These are phyloP conservation scores for Petrea volubilis DNA, from an alignment of 257 asterid species.

Conservation along the genomic window DNA sequence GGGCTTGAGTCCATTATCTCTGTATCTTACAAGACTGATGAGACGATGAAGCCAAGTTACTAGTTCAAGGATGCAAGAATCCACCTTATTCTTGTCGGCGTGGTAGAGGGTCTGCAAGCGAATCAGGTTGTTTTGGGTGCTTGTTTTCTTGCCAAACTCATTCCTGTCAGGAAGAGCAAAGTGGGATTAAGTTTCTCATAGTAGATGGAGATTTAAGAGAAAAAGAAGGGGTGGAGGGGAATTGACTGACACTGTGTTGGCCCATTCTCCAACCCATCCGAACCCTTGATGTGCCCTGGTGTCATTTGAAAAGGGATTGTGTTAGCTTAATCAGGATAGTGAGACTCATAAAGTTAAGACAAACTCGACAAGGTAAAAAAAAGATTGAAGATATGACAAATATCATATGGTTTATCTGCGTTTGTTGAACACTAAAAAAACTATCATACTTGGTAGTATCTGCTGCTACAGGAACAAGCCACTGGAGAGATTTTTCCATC, in stretches of 20 bases:
- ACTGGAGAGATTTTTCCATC: constrained; percentile 90
- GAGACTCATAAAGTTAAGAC: not conserved
- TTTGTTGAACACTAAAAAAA: constrained; percentile 1
- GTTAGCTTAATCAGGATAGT: constrained; percentile 26
- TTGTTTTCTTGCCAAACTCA: constrained; percentile 72
- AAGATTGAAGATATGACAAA: not conserved
- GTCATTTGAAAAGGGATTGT: constrained; percentile 17
- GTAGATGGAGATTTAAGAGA: not conserved
- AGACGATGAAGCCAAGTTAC: constrained; percentile 88
- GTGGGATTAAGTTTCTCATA: not conserved
- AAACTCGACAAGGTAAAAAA: not conserved
- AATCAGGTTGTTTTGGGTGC: constrained; percentile 46
- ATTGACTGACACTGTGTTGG: constrained; percentile 80
- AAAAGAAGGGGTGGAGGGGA: not conserved
- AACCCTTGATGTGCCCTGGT: constrained; percentile 98
- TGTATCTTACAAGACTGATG: constrained; percentile 61
- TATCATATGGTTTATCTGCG: not conserved
- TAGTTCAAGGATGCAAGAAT: constrained; percentile 67
- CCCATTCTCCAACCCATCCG: constrained; percentile 99
- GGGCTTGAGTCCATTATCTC: constrained; percentile 56
- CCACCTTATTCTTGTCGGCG: constrained; percentile 76
- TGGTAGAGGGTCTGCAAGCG: constrained; percentile 92
- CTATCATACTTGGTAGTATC: constrained; percentile 80
- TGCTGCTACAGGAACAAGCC: constrained; percentile 94
- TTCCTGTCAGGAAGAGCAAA: constrained; percentile 43